Evolutionary conservation across 139 green algal genomes (phyloP), one percentile per base, ranked within the genome.

Genomic region (Coelastrella sp.): DNA sequence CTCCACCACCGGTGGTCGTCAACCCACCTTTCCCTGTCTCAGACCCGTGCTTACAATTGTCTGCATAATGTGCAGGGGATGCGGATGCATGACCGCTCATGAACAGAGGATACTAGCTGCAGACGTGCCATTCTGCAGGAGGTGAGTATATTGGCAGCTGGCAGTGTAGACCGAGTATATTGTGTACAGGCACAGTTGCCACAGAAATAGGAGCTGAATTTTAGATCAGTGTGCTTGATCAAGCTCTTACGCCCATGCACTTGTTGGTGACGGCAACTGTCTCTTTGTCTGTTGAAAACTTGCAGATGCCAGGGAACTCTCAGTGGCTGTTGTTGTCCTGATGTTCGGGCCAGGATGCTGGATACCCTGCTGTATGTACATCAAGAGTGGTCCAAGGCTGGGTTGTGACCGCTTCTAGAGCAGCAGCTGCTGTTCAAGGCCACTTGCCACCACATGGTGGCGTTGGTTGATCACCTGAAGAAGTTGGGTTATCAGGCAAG

Each of bases 341-440:
- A 8, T n/a, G 80, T 86, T 75, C 76, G 27, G 6, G 15, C 25
- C 20, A 79, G 56, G 59, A 85, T 90, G 87, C 59, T 85, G 60
- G 87, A 90, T 61, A 86, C 75, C 8, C 87, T 90, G 59, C 24
- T 90, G 17, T 85, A 90, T 72, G 87, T 90, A 6, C 87, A 90
- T 24, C 20, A 78, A 11, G 87, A 78, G 11, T 90, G 87, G 87
- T 90, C 61, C 19, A 66, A n/a, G 17, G 87, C 87, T 10, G 87
- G 87, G 6, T 25, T 90, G 14, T 90, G 25, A 58, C n/a, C 35
- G 35, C 35, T 49, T 49, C 35, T 49, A 49, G 35, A 49, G 35
- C 35, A 49, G 35, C 35, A 49, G 35, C 35, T 49, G 35, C 35
- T 3, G 35, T 49, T 49, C 35, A 49, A 49, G 35, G 35, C 35